Percentiles rank a stretch among this genome's conserved stretches.
Evolutionary conservation across 306 rosid genomes (phyloP).

Genomic region (Ammopiptanthus mongolicus): DNA sequence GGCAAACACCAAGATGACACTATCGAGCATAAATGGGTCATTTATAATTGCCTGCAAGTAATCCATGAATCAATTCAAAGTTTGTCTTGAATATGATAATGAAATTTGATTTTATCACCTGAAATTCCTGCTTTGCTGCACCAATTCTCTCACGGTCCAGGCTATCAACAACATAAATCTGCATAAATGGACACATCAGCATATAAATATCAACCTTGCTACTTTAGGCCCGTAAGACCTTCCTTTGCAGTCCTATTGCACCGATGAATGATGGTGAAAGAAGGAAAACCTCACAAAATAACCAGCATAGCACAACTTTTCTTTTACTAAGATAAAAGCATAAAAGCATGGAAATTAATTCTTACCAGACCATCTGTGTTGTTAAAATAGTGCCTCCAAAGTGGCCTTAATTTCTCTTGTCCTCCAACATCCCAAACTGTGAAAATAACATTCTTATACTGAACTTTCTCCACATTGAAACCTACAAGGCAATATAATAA

Average conservation of each 20-base stretch:
- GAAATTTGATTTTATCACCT: slow-evolving; percentile 38
- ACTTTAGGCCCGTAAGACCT: not conserved
- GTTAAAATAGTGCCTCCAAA: slow-evolving; percentile 99
- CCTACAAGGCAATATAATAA: slow-evolving; percentile 38
- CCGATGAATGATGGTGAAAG: not conserved
- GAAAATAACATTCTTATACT: slow-evolving; percentile 94
- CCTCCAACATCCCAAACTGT: slow-evolving; percentile 99
- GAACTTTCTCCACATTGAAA: slow-evolving; percentile 97
- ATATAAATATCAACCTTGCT: not conserved
- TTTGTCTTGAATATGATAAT: slow-evolving; percentile 4
- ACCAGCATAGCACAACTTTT: not conserved
- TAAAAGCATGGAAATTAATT: slow-evolving; percentile 13
- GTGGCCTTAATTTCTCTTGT: slow-evolving; percentile 92
- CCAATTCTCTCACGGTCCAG: slow-evolving; percentile 89
- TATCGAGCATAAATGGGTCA: slow-evolving; percentile 97
- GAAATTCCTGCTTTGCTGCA: slow-evolving; percentile 90
- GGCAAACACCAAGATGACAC: slow-evolving; percentile 95
- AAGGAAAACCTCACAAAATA: not conserved
- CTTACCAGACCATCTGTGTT: slow-evolving; percentile 94
- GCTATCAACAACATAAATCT: slow-evolving; percentile 95
- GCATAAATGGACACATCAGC: slow-evolving; percentile 27
- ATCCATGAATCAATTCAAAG: slow-evolving; percentile 22
- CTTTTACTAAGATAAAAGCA: not conserved
- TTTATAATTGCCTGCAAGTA: slow-evolving; percentile 85
- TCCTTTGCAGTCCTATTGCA: not conserved